Evolutionary conservation across 2,329 filamentous ascomycete species (phyloP).

Genomic region (Coniochaeta pulveracea): DNA sequence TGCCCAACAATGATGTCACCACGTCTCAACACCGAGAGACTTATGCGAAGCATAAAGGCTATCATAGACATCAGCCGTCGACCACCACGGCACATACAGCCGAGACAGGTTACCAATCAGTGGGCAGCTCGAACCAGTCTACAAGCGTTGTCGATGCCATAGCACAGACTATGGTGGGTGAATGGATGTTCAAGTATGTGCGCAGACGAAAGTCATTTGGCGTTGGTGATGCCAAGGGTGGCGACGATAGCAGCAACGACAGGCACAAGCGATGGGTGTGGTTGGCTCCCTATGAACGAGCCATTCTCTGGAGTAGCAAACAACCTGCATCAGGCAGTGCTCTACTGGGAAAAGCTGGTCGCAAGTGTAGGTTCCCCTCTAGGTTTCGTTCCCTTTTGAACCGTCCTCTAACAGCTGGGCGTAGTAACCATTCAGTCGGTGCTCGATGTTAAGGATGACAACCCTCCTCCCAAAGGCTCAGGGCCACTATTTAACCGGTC

Average conservation of each 20-base stretch:
- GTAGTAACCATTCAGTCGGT: constrained; percentile 91
- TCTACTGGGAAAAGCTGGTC: constrained; percentile 84
- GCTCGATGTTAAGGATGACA: constrained; percentile 91
- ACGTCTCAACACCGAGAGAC: constrained; percentile 37
- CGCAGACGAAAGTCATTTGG: constrained; percentile 85
- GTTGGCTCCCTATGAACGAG: constrained; percentile 91
- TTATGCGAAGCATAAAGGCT: constrained; percentile 28
- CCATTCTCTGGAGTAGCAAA: constrained; percentile 97
- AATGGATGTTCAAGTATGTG: constrained; percentile 93
- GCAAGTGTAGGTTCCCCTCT: constrained; percentile 87
- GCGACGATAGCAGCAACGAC: constrained; percentile 61
- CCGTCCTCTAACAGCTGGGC: constrained; percentile 12
- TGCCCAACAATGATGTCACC: constrained; percentile 63
- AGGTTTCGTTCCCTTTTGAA: constrained; percentile 14
- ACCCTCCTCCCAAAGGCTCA: constrained; percentile 63
- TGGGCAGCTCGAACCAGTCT: constrained; percentile 50
- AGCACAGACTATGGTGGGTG: constrained; percentile 95
- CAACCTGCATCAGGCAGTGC: constrained; percentile 83
- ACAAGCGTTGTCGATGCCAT: constrained; percentile 90
- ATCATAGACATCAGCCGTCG: constrained; percentile 48
- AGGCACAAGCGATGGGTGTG: constrained; percentile 97
- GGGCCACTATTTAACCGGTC: constrained; percentile 72
- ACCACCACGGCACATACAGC: constrained; percentile 42
- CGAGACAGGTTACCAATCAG: constrained; percentile 35
- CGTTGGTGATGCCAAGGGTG: constrained; percentile 53